Evolutionary conservation across 805 yeast genomes (phyloP).

Genomic region (Zygoascus biomembranicola): DNA sequence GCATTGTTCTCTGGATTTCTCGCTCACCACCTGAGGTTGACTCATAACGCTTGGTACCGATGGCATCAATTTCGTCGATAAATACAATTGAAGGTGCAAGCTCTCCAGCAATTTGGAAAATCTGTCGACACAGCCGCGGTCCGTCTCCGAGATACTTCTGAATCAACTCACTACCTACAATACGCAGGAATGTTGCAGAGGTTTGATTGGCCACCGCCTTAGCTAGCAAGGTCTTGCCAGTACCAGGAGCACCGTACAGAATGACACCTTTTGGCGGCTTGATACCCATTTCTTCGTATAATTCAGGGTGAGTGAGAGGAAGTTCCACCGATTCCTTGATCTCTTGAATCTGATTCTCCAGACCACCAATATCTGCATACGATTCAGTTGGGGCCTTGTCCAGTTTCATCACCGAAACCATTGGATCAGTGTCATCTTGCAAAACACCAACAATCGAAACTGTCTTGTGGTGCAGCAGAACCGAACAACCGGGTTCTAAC

Average conservation of each 20-base stretch:
- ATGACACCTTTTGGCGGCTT: slow-evolving; percentile 98
- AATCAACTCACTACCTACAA: slow-evolving; percentile 94
- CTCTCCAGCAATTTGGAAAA: slow-evolving; percentile 94
- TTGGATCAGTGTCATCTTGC: slow-evolving; percentile 96
- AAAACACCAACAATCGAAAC: slow-evolving; percentile 97
- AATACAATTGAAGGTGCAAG: slow-evolving; percentile 98
- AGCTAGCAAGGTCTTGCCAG: slow-evolving; percentile 91
- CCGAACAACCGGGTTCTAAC: slow-evolving; percentile 95
- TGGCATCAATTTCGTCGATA: slow-evolving; percentile 97
- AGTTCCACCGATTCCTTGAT: slow-evolving; percentile 95
- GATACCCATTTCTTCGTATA: slow-evolving; percentile 97
- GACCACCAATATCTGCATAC: slow-evolving; percentile 95
- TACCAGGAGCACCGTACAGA: slow-evolving; percentile 95
- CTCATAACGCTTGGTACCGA: slow-evolving; percentile 96
- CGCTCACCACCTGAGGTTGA: slow-evolving; percentile 90
- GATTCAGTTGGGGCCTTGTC: slow-evolving; percentile 97
- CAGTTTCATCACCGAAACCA: slow-evolving; percentile 95
- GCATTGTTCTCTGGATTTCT: slow-evolving; percentile 96
- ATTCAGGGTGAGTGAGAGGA: slow-evolving; percentile 92
- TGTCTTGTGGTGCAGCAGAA: slow-evolving; percentile 87
- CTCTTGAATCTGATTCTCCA: slow-evolving; percentile 93
- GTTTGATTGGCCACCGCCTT: slow-evolving; percentile 99
- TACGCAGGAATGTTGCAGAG: slow-evolving; percentile 88
- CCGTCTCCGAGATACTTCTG: slow-evolving; percentile 98
- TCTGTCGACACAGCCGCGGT: slow-evolving; percentile 86